Evolutionary conservation across 1,284 basidiomycete genomes (phyloP).

Genomic region (Pseudozyma thailandica): DNA sequence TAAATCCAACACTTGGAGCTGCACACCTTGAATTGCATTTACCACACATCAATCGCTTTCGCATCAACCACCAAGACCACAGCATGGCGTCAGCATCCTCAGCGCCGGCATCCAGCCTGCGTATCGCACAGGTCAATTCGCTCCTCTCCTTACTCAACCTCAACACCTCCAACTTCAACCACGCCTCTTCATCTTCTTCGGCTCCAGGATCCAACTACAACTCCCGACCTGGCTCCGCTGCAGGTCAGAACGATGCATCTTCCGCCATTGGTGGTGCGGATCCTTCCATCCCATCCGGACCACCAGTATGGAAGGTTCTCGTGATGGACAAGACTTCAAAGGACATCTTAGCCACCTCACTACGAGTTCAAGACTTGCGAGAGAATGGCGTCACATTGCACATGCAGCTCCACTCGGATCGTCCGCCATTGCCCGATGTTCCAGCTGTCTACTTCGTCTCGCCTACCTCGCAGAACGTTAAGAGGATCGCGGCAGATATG

Average conservation of each 20-base stretch:
- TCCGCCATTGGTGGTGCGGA: conserved; percentile 6
- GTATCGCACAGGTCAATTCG: conserved; percentile 59
- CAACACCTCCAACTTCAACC: conserved; percentile 55
- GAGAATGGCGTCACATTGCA: conserved; percentile 97
- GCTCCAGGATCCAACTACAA: conserved; percentile 43
- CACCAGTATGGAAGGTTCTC: conserved; percentile 95
- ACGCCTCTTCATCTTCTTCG: conserved; percentile 37
- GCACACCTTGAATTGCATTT: neutral
- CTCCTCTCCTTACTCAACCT: conserved; percentile 64
- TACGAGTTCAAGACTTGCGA: conserved; percentile 94
- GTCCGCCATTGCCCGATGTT: conserved; percentile 91
- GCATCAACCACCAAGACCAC: too few relatives aligned
- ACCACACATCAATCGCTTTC: neutral
- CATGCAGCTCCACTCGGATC: conserved; percentile 87
- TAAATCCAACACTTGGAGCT: too few relatives aligned
- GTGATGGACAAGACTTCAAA: conserved; percentile 95
- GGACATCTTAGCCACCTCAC: conserved; percentile 91
- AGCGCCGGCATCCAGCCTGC: conserved; percentile 46
- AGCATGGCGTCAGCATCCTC: conserved; percentile 25
- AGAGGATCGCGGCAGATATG: conserved; percentile 75
- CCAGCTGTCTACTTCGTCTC: conserved; percentile 97
- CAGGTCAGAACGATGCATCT: conserved; percentile 19
- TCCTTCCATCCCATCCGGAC: conserved; percentile 69
- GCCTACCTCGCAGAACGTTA: conserved; percentile 86
- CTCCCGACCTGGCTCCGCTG: conserved; percentile 38